Percentiles rank a stretch among this genome's conserved stretches.
Evolutionary conservation across 1,284 basidiomycete species (phyloP).

Genomic region (Uromyces viciae-fabae): DNA sequence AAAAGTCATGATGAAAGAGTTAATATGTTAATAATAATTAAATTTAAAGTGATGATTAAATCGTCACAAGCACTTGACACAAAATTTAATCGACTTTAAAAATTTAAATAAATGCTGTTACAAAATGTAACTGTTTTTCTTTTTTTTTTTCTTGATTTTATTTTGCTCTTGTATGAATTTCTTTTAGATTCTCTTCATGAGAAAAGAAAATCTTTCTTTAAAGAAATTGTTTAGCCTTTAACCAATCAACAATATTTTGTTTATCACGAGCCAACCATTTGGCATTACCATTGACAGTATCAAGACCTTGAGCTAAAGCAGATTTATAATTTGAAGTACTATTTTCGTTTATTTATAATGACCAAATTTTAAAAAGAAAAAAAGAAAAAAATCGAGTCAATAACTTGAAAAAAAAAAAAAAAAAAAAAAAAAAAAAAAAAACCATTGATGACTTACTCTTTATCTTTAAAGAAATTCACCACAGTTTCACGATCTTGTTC

Average conservation of each 20-base stretch:
- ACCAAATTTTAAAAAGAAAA: not conserved
- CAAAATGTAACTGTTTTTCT: no score
- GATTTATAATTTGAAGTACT: conserved; percentile 58
- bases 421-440: not conserved
- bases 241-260: conserved; percentile 61
- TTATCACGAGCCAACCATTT: conserved; percentile 64
- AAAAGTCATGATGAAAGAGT: no score
- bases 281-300: conserved; percentile 63
- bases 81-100: no score
- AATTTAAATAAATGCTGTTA: no score
- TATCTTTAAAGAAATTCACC: conserved; percentile 62
- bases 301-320: conserved; percentile 65
- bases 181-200: no score
- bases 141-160: no score
- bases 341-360: no score
- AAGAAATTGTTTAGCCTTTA: conserved; percentile 59
- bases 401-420: not conserved
- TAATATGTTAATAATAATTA: no score
- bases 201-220: no score
- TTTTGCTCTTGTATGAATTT: no score
- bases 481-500: conserved; percentile 67
- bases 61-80: no score
- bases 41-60: no score
- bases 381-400: not conserved
- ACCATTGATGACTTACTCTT: conserved; percentile 51